Evolutionary conservation across 495 filamentous ascomycete species (phyloP).

Genomic region (Staphylotrichum longicolle): DNA sequence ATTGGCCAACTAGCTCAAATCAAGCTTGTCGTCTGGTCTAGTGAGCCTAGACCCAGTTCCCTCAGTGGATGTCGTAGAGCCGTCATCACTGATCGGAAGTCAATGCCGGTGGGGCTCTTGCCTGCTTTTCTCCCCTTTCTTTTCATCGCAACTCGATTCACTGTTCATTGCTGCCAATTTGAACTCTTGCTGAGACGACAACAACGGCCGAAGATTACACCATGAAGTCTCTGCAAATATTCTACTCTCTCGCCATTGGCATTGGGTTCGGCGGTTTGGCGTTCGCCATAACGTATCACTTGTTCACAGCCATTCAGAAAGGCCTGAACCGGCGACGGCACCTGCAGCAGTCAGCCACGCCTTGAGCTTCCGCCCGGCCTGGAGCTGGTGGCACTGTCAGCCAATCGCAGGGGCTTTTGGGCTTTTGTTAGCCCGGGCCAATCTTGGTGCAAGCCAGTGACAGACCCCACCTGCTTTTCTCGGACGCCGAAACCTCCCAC

Average conservation of each 20-base stretch:
- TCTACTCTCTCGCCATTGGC: constrained; percentile 21
- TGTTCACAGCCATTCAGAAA: constrained; percentile 6
- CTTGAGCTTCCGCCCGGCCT: too few species aligned
- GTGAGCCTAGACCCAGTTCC: neutral
- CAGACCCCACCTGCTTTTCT: constrained; percentile 18
- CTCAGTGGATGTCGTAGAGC: neutral
- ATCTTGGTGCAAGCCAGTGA: too few species aligned
- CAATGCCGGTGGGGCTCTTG: too few species aligned
- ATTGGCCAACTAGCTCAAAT: too few species aligned
- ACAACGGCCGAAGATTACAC: neutral
- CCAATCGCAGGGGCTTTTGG: neutral
- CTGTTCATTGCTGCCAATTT: too few species aligned
- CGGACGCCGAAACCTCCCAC: constrained; percentile 6
- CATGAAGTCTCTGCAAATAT: constrained; percentile 5
- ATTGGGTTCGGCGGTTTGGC: constrained; percentile 14
- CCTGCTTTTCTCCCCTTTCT: too few species aligned
- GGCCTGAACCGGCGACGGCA: neutral
- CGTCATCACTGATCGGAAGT: neutral
- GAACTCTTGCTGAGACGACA: neutral
- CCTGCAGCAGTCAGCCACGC: neutral
- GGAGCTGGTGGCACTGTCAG: neutral
- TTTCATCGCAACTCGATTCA: too few species aligned
- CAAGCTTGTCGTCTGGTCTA: neutral
- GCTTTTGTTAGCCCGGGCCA: neutral
- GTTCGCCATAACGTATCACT: constrained; percentile 18